Evolutionary conservation across 108 stramenopile genomes (phyloP).

Genomic region (Nannochloropsis gaditana): DNA sequence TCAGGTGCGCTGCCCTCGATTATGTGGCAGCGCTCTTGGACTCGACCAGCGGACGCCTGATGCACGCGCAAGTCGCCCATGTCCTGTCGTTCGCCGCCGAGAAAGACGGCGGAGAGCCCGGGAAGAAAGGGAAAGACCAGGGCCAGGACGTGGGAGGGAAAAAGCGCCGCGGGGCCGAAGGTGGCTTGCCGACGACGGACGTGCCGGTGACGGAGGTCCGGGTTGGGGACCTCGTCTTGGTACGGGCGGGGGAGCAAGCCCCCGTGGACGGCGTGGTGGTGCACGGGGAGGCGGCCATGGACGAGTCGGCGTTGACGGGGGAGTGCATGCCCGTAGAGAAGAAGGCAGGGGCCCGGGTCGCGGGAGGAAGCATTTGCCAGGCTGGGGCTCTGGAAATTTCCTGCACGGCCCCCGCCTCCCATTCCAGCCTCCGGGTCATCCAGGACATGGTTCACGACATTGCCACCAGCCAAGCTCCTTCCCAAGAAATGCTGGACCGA

Average conservation of each 20-base stretch:
- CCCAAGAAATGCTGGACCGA: background rate
- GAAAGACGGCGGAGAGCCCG: background rate
- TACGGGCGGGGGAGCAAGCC: background rate
- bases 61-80: background rate
- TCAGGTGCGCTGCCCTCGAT: background rate
- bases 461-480: background rate
- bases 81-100: background rate
- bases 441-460: conserved; percentile 17
- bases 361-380: background rate
- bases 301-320: background rate
- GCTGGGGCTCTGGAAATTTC: background rate
- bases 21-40: conserved; percentile 5
- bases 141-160: too few species aligned
- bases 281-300: background rate
- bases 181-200: background rate
- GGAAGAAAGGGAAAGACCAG: background rate
- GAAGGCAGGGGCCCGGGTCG: background rate
- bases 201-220: background rate
- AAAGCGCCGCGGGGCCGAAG: background rate
- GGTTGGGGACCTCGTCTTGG: background rate
- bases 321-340: background rate
- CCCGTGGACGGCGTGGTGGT: conserved; percentile 16
- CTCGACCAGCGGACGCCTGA: background rate
- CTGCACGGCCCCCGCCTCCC: background rate
- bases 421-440: background rate